phyloP scores from a whole-genome alignment of 345 rosid genomes.

The Cardamine chenopodiifolia region DNA sequence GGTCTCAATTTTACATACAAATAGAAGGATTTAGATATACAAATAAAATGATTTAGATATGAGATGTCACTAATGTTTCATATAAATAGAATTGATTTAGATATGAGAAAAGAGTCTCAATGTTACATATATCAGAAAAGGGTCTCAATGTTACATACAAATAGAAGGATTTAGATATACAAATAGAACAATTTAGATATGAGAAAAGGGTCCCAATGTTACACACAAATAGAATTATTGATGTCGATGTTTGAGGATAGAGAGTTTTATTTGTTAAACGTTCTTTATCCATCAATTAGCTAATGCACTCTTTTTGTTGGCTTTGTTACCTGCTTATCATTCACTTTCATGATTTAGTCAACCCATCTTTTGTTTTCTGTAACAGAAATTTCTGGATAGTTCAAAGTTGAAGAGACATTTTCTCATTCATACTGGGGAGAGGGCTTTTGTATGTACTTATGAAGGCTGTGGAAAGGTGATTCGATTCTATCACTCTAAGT shows the following conservation, averaged over 20 bases:
- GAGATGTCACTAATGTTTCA: neutral
- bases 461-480: slow-evolving; percentile 99
- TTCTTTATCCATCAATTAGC: neutral
- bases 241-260: neutral
- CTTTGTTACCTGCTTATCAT: neutral
- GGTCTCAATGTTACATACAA: neutral
- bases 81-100: neutral
- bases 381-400: slow-evolving; percentile 98
- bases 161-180: no score
- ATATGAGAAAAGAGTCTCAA: neutral
- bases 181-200: neutral
- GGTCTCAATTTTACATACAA: neutral
- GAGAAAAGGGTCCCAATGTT: neutral
- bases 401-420: slow-evolving; percentile 94
- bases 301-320: neutral
- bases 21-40: no score
- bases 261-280: neutral
- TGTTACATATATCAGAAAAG: neutral
- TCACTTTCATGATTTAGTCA: neutral
- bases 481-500: slow-evolving; percentile 33
- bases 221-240: neutral
- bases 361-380: slow-evolving; percentile 28
- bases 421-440: slow-evolving; percentile 93
- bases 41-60: neutral
- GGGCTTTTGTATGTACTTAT: slow-evolving; percentile 82